Conservation (phyloP, 1,284 basidiomycete genomes). For the Jaminaea rosea region DNA sequence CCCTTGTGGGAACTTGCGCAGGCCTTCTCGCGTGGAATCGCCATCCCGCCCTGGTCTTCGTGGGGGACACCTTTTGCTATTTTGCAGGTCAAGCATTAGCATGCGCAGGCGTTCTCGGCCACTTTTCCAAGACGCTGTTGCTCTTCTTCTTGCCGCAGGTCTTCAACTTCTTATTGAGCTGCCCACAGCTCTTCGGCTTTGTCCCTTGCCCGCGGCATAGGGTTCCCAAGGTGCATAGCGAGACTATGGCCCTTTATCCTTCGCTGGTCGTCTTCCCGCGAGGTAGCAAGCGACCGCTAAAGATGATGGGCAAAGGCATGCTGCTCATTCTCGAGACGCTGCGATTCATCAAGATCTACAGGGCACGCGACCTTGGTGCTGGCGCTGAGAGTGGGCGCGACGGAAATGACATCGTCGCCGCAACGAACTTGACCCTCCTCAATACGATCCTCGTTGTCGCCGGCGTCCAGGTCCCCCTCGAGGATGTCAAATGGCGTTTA, state of each 20-base stretch:
- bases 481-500: too few species aligned
- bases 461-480: slow-evolving; percentile 15
- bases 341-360: slow-evolving; percentile 18
- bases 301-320: slow-evolving; percentile 5
- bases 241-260: slow-evolving; percentile 17
- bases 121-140: slow-evolving; percentile 92
- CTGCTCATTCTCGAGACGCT: slow-evolving; percentile 13
- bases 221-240: slow-evolving; percentile 60
- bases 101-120: slow-evolving; percentile 53
- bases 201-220: slow-evolving; percentile 90
- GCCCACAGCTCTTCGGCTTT: slow-evolving; percentile 86
- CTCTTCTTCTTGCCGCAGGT: slow-evolving; percentile 96
- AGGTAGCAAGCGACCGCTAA: slow-evolving; percentile 5
- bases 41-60: slow-evolving; percentile 86
- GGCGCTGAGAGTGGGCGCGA: background rate
- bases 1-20: slow-evolving; percentile 76
- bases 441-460: slow-evolving; percentile 37
- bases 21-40: slow-evolving; percentile 56
- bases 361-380: slow-evolving; percentile 6
- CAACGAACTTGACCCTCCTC: slow-evolving; percentile 41
- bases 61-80: slow-evolving; percentile 96
- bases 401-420: slow-evolving; percentile 14
- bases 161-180: slow-evolving; percentile 91
- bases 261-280: slow-evolving; percentile 27
- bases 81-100: slow-evolving; percentile 58